Base-by-base conservation (phyloP, 2,329 filamentous ascomycete genomes). In the Clarireedia monteithiana region DNA sequence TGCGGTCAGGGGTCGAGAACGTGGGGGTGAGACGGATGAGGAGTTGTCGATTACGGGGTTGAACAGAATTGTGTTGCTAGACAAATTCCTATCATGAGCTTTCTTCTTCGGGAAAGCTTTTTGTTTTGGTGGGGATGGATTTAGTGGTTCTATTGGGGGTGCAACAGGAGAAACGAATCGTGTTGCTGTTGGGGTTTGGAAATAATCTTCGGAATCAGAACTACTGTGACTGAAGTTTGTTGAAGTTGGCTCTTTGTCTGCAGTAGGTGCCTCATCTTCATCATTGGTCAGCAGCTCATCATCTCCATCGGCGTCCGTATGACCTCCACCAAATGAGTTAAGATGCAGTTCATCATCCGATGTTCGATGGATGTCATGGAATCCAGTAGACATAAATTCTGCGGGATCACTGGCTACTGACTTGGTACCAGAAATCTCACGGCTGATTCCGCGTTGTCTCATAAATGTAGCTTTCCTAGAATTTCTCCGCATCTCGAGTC, bases 261-360 rank as follows among this genome's bases (percentile, higher is more conserved):
- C 66, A 67, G 50, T 83, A 77, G 55, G 82, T 5, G 48, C 80
- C 44, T 85, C 80, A 34, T 84, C 83, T 56, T 91, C 87, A 55
- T 90, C 88, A 55, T 91, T 88, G 3, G 88, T 91, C 12, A 88
- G 80, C n/a, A 91, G 75, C 69, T 96, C 91, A 64, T 96, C 91
- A 65, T 96, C 91, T 0, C 90, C 89, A 53, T 77, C 74, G 23
- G 75, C 66, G 74, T 78, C 46, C 0, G 88, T 91, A 57, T 91
- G 84, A 46, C 81, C 78, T 20, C 23, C 40, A 27, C 54, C 46
- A 10, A 58, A 49, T 4, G 27, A 44, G 10, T 46, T 53, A 6
- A 30, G 34, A 38, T 38, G 57, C 34, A 44, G 48, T 17, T 49
- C 49, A 44, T 55, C 50, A 12, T 52, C 55, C n/a, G 54, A 50